Conservation (phyloP, 306 rosid species). For the Elaeagnus macrophylla region DNA sequence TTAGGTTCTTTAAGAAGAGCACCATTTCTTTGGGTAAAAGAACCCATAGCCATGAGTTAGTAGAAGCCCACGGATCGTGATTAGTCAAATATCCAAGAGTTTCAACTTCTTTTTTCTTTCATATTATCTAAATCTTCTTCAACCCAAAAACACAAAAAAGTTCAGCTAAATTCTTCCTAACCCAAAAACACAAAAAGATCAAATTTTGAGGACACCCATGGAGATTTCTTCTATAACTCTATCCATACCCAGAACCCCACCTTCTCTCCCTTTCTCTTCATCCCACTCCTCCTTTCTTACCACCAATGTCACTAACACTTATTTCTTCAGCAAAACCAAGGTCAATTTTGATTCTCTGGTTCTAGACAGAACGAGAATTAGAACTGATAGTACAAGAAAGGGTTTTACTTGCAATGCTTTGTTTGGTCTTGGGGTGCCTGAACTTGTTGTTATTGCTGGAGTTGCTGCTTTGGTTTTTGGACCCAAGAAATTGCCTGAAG, state of each 20-base stretch:
- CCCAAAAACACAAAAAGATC: neutral
- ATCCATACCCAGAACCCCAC: slow-evolving; percentile 29
- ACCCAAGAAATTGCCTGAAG: slow-evolving; percentile 89
- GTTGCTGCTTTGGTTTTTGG: slow-evolving; percentile 92
- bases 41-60: neutral
- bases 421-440: slow-evolving; percentile 91
- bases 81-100: neutral
- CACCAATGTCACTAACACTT: slow-evolving; percentile 16
- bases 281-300: slow-evolving; percentile 33
- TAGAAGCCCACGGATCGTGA: too few species aligned
- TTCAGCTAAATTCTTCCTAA: slow-evolving; percentile 16
- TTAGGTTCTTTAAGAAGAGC: too few species aligned
- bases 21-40: neutral
- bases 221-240: slow-evolving; percentile 39
- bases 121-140: neutral
- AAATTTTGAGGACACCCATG: slow-evolving; percentile 23
- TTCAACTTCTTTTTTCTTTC: slow-evolving; percentile 2
- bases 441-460: slow-evolving; percentile 80
- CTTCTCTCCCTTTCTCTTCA: slow-evolving; percentile 31
- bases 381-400: slow-evolving; percentile 27
- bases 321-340: slow-evolving; percentile 24
- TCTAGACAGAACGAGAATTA: slow-evolving; percentile 19
- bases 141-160: slow-evolving; percentile 25
- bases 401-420: slow-evolving; percentile 66
- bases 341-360: slow-evolving; percentile 10